phyloP scores from a whole-genome alignment of 805 yeast genomes.

The Suhomyces xylopsoci region DNA sequence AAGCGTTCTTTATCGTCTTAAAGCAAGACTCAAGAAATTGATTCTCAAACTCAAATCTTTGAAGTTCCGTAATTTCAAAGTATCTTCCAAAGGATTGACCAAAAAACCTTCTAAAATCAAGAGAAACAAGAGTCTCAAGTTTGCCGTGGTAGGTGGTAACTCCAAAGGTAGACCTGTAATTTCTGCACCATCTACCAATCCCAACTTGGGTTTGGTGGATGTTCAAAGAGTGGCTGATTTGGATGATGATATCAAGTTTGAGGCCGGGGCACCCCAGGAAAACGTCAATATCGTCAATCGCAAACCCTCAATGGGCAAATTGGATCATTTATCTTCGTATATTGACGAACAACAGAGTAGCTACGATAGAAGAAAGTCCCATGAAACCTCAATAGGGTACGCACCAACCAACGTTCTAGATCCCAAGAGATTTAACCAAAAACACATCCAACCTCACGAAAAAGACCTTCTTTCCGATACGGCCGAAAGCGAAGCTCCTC shows the following conservation, averaged over 20 bases:
- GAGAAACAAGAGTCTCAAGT: neutral
- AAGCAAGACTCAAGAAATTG: conserved; percentile 23
- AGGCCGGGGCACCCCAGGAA: conserved; percentile 24
- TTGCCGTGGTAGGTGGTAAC: neutral
- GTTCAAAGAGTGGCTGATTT: conserved; percentile 16
- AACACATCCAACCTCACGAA: neutral
- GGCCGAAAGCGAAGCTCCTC: conserved; percentile 18
- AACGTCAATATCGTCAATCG: conserved; percentile 9
- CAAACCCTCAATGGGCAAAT: conserved; percentile 10
- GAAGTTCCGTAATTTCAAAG: conserved; percentile 21
- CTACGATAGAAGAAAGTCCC: conserved; percentile 7
- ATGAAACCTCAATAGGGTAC: conserved; percentile 8
- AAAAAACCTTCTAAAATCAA: conserved; percentile 9
- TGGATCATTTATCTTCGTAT: conserved; percentile 23
- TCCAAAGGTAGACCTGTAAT: conserved; percentile 10
- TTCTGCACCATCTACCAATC: conserved; percentile 33
- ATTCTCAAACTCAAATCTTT: conserved; percentile 19
- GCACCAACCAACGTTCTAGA: conserved; percentile 4
- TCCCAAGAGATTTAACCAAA: conserved; percentile 6
- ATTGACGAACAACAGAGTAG: conserved; percentile 24
- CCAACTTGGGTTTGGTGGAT: conserved; percentile 20
- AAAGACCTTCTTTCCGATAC: neutral
- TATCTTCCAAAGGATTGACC: conserved; percentile 16
- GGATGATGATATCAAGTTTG: conserved; percentile 20
- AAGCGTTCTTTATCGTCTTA: conserved; percentile 29